A percentile compares a stretch with the other conserved stretches of the same genome.
These are phyloP conservation scores for Talaromyces verruculosus DNA, from an alignment of 2,329 filamentous ascomycete species.

Conservation along the genomic window DNA sequence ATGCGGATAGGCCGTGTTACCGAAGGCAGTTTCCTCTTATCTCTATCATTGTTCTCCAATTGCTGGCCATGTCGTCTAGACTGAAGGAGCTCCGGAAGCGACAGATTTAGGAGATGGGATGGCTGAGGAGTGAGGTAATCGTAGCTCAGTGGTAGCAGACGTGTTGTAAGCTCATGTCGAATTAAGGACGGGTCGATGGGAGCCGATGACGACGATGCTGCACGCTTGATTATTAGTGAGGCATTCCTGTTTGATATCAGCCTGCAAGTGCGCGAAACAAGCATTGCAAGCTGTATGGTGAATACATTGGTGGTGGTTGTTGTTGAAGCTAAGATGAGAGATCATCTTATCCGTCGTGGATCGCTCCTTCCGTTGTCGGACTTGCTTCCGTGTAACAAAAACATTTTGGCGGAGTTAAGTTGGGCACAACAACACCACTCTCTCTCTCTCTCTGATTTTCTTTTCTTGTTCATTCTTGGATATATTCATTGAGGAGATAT, in stretches of 20 bases:
- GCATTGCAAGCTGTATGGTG: constrained; percentile 17
- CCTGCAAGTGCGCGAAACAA: constrained; percentile 13
- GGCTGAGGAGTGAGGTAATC: constrained; percentile 62
- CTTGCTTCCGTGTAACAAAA: not conserved
- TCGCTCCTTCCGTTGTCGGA: constrained; percentile 1
- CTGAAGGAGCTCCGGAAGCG: constrained; percentile 59
- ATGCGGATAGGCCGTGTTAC: constrained; percentile 31
- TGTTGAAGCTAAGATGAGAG: not conserved
- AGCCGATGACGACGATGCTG: constrained; percentile 23
- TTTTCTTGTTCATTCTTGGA: not conserved
- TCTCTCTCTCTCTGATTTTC: not conserved
- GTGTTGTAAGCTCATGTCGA: constrained; percentile 48
- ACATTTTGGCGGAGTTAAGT: constrained; percentile 1
- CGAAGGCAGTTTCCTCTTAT: constrained; percentile 36
- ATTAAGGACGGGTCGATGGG: constrained; percentile 41
- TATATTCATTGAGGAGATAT: not conserved
- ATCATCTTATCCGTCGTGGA: not conserved
- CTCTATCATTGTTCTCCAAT: constrained; percentile 25
- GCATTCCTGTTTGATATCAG: not conserved
- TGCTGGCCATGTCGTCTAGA: constrained; percentile 24
- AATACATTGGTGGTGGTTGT: not conserved
- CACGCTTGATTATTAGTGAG: constrained; percentile 3
- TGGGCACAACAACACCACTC: not conserved
- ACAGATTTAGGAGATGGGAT: constrained; percentile 64
- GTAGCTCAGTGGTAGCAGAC: constrained; percentile 51